Conservation (phyloP, 2,329 filamentous ascomycete species). For the Ceratocystis cubensis region DNA sequence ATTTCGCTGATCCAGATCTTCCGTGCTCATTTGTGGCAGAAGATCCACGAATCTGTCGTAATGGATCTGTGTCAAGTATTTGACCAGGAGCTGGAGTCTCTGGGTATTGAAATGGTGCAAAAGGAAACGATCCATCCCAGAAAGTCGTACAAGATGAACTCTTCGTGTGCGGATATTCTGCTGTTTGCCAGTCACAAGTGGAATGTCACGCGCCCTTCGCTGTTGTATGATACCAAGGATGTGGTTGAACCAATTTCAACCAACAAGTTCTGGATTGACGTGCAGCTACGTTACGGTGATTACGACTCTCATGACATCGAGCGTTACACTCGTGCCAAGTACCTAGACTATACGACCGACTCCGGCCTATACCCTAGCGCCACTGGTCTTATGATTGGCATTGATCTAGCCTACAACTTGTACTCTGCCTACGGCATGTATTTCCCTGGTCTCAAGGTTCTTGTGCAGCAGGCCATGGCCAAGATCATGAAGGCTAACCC, state of each 20-base stretch:
- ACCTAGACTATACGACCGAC: constrained; percentile 96
- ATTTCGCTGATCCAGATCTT: constrained; percentile 98
- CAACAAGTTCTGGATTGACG: constrained; percentile 98
- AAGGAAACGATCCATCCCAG: constrained; percentile 98
- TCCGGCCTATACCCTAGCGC: constrained; percentile 97
- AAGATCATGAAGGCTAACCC: constrained; percentile 99
- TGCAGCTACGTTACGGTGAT: constrained; percentile 91
- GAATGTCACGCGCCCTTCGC: constrained; percentile 89
- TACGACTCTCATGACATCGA: constrained; percentile 99
- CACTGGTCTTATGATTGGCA: constrained; percentile 93
- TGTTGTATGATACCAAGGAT: constrained; percentile 93
- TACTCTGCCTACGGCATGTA: constrained; percentile 98
- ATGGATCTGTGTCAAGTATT: constrained; percentile 99
- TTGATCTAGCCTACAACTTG: constrained; percentile 94
- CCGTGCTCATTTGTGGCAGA: constrained; percentile 98
- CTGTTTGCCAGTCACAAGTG: constrained; percentile 97
- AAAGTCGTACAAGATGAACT: constrained; percentile 99
- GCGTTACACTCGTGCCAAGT: constrained; percentile 92
- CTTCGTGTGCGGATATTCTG: constrained; percentile 91
- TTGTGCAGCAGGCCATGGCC: constrained; percentile 96
- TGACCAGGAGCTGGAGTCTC: constrained; percentile 87
- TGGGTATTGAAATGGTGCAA: constrained; percentile 94
- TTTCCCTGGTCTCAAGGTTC: constrained; percentile 91
- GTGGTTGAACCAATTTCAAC: constrained; percentile 85
- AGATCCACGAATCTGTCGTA: constrained; percentile 96